A percentile compares a stretch with the other conserved stretches of the same genome.
Conservation (phyloP, 495 filamentous ascomycete species). For the Sporormia fimetaria region DNA sequence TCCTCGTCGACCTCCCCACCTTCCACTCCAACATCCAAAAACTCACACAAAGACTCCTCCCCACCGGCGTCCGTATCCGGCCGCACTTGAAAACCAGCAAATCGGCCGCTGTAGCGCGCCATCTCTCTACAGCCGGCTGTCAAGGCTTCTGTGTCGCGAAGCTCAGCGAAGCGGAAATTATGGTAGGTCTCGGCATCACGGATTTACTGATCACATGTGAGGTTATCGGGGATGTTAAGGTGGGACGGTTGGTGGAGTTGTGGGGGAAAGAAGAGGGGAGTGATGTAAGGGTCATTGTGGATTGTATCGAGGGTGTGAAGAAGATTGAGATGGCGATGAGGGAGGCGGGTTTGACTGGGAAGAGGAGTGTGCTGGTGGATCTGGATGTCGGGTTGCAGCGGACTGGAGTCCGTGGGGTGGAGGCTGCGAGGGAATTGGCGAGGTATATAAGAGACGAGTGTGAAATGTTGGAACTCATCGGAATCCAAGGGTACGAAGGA, state of each 20-base stretch:
- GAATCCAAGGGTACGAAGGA: conserved; percentile 28
- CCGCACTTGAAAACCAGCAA: conserved; percentile 34
- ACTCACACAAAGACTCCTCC: conserved; percentile 24
- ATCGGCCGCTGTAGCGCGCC: conserved; percentile 25
- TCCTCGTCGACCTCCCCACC: conserved; percentile 31
- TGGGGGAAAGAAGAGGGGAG: conserved; percentile 14
- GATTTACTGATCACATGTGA: conserved; percentile 33
- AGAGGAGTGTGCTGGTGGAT: conserved; percentile 26
- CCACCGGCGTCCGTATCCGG: conserved; percentile 26
- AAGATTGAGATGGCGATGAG: conserved; percentile 27
- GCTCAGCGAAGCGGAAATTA: conserved; percentile 31
- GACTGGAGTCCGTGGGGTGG: conserved; percentile 27
- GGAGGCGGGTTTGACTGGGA: conserved; percentile 16
- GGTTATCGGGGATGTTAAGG: conserved; percentile 28
- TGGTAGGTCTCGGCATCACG: conserved; percentile 25
- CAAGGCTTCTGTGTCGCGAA: conserved; percentile 33
- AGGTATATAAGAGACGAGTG: conserved; percentile 1
- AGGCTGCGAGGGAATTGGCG: conserved; percentile 16
- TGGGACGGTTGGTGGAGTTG: conserved; percentile 26
- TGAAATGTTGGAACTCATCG: conserved; percentile 17
- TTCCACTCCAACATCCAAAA: conserved; percentile 31
- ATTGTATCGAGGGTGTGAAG: conserved; percentile 25
- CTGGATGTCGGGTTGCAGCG: conserved; percentile 30
- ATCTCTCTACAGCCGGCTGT: conserved; percentile 24
- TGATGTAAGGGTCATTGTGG: conserved; percentile 29